phyloP scores from a whole-genome alignment of 108 stramenopile species.

The Parietichytrium sp. region DNA sequence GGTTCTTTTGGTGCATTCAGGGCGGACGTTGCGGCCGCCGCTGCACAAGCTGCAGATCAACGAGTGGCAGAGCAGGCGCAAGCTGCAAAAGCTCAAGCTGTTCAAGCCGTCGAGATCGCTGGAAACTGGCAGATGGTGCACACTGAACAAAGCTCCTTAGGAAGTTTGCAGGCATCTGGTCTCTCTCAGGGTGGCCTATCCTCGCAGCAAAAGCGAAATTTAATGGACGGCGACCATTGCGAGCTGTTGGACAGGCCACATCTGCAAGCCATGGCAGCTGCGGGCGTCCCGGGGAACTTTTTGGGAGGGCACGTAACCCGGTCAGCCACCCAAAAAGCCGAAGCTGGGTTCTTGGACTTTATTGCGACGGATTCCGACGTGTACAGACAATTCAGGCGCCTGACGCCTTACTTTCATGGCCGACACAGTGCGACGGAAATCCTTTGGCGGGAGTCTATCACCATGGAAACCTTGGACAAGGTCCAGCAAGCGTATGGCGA shows the following conservation, averaged over 20 bases:
- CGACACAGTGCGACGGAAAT: not conserved
- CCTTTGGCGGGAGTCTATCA: not conserved
- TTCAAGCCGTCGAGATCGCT: not conserved
- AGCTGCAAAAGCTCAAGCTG: not conserved
- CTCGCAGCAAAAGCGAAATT: no score
- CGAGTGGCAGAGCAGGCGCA: not conserved
- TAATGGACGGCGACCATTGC: no score
- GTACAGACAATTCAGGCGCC: not conserved
- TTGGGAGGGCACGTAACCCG: no score
- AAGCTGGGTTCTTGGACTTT: not conserved
- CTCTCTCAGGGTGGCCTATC: no score
- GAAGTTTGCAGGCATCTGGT: not conserved
- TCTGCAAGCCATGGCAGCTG: no score
- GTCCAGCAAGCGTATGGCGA: not conserved
- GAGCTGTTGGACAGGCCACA: no score
- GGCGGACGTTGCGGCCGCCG: not conserved
- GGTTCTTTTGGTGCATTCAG: not conserved
- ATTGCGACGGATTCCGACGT: not conserved
- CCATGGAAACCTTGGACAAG: not conserved
- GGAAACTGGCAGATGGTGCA: not conserved
- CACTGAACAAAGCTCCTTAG: not conserved
- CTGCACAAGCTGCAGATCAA: not conserved
- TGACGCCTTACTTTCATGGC: slow-evolving; percentile 16
- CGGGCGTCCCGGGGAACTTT: no score
- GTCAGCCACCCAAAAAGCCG: no score